A percentile compares a stretch with the other conserved stretches of the same genome.
Evolutionary conservation across 192 early-diverging fungal genomes (phyloP).

Genomic region (Radiomyces spectabilis): DNA sequence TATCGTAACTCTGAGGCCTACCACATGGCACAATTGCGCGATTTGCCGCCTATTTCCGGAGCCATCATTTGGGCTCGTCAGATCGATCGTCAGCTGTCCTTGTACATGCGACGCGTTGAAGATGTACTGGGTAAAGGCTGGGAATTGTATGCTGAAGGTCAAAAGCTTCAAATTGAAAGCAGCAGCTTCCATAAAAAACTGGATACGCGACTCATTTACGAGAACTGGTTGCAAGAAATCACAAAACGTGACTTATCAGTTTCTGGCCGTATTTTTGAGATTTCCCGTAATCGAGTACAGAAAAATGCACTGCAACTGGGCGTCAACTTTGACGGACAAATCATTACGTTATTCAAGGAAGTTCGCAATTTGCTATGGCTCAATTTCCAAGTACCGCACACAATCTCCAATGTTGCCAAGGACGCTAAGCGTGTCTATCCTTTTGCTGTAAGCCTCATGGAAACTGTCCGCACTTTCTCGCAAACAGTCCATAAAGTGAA

Average conservation of each 20-base stretch:
- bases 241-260: constrained; percentile 74
- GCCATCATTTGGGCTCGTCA: constrained; percentile 95
- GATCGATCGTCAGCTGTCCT: constrained; percentile 93
- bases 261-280: constrained; percentile 84
- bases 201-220: constrained; percentile 86
- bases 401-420: constrained; percentile 84
- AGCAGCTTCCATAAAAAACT: constrained; percentile 89
- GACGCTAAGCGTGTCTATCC: constrained; percentile 97
- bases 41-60: constrained; percentile 87
- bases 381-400: constrained; percentile 87
- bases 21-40: constrained; percentile 87
- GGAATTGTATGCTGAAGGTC: constrained; percentile 96
- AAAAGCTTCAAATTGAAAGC: constrained; percentile 84
- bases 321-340: constrained; percentile 91
- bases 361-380: constrained; percentile 96
- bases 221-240: constrained; percentile 86
- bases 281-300: constrained; percentile 71
- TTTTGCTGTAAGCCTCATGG: constrained; percentile 92
- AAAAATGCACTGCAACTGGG: constrained; percentile 68
- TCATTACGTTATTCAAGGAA: constrained; percentile 98
- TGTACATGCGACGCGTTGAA: constrained; percentile 96
- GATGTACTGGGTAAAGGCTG: constrained; percentile 96
- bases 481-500: constrained; percentile 77
- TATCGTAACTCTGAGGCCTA: constrained; percentile 85
- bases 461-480: constrained; percentile 89